Evolutionary conservation across 2,329 filamentous ascomycete genomes (phyloP).

Genomic region (Rhynchosporium graminicola): DNA sequence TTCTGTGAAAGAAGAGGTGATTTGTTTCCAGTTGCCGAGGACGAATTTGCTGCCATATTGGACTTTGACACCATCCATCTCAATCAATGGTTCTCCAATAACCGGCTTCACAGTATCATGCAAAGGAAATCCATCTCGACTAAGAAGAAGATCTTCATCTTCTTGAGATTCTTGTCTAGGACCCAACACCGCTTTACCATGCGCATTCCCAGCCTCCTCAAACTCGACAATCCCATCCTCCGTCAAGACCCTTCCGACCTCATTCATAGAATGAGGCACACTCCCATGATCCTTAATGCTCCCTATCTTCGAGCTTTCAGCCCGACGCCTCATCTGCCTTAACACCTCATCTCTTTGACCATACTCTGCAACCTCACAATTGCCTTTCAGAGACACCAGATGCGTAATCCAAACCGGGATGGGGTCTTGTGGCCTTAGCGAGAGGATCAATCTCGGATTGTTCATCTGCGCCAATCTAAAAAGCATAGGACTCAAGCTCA

Average conservation of each 20-base stretch:
- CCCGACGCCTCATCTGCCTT: conserved; percentile 51
- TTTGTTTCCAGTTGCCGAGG: conserved; percentile 77
- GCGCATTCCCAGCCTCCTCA: background rate
- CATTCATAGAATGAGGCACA: conserved; percentile 34
- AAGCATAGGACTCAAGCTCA: conserved; percentile 70
- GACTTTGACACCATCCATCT: conserved; percentile 85
- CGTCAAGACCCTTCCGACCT: conserved; percentile 37
- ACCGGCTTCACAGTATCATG: conserved; percentile 25
- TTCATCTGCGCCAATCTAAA: conserved; percentile 65
- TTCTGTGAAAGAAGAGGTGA: conserved; percentile 45
- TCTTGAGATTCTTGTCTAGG: background rate
- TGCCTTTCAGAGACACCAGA: conserved; percentile 68
- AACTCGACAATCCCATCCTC: conserved; percentile 33
- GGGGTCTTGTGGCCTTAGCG: conserved; percentile 79
- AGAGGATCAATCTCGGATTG: conserved; percentile 73
- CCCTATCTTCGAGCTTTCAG: conserved; percentile 39
- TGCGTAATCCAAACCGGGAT: conserved; percentile 92
- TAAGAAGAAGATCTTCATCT: conserved; percentile 13
- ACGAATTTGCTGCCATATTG: conserved; percentile 76
- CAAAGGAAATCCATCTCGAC: conserved; percentile 34
- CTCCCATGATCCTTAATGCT: conserved; percentile 20
- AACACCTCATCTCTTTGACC: conserved; percentile 67
- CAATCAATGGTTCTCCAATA: conserved; percentile 70
- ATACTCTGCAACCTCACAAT: conserved; percentile 64
- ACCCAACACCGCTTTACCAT: background rate